A percentile compares a stretch with the other conserved stretches of the same genome.
Evolutionary conservation across 768 basidiomycete species (phyloP).

Genomic region (Boletales sp.): DNA sequence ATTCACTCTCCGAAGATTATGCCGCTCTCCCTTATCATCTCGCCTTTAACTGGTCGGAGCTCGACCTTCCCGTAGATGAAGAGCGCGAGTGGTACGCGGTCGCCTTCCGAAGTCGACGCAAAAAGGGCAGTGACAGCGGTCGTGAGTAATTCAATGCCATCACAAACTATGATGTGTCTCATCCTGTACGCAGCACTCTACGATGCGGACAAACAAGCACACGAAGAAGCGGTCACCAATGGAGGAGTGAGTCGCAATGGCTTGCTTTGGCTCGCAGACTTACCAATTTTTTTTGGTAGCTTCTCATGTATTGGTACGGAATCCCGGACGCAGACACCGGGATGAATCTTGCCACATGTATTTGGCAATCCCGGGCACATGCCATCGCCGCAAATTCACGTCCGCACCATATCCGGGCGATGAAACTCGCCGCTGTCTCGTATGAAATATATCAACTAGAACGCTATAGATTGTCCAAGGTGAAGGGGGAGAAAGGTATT

Average conservation of each 20-base stretch:
- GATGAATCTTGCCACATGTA: constrained; percentile 90
- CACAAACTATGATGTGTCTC: not conserved
- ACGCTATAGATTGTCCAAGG: constrained; percentile 70
- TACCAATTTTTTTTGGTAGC: constrained; percentile 32
- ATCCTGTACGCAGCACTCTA: constrained; percentile 59
- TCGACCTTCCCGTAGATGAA: constrained; percentile 62
- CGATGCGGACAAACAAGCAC: constrained; percentile 81
- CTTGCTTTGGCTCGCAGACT: constrained; percentile 2
- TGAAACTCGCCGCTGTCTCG: constrained; percentile 70
- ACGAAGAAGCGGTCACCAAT: constrained; percentile 88
- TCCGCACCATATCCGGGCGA: constrained; percentile 79
- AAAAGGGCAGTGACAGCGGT: constrained; percentile 62
- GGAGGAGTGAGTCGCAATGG: constrained; percentile 60
- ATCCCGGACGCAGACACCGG: constrained; percentile 71
- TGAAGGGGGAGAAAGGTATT: constrained; percentile 53
- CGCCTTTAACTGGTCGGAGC: constrained; percentile 87
- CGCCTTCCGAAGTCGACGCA: constrained; percentile 79
- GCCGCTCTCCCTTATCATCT: constrained; percentile 59
- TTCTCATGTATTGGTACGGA: constrained; percentile 95
- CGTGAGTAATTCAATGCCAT: constrained; percentile 39
- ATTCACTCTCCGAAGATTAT: constrained; percentile 57
- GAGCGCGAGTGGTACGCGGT: constrained; percentile 93
- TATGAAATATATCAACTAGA: constrained; percentile 81
- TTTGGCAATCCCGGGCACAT: constrained; percentile 88
- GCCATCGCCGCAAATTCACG: constrained; percentile 77